phyloP scores from a whole-genome alignment of 2,329 filamentous ascomycete species.

The Venturia carpophila region DNA sequence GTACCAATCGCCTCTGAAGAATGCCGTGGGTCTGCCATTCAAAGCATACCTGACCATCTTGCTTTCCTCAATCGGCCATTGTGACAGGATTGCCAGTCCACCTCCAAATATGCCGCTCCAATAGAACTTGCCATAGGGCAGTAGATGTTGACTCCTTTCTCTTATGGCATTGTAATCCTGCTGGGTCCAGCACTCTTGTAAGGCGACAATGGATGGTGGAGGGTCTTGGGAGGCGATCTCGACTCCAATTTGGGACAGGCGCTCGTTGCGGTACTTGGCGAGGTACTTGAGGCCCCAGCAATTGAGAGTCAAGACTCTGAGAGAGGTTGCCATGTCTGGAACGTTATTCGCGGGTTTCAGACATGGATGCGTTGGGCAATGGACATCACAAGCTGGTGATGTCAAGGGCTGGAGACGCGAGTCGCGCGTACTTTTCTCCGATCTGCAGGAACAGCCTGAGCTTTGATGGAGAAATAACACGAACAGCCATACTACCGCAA shows the following conservation, averaged over 20 bases:
- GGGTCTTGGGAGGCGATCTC: slow-evolving; percentile 63
- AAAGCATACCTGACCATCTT: slow-evolving; percentile 82
- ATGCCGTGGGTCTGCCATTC: slow-evolving; percentile 86
- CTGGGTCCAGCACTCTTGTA: slow-evolving; percentile 92
- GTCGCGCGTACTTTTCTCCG: not conserved
- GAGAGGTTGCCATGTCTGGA: slow-evolving; percentile 24
- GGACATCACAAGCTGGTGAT: not conserved
- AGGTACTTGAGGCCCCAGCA: slow-evolving; percentile 95
- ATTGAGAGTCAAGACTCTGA: slow-evolving; percentile 83
- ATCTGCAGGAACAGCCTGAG: not conserved
- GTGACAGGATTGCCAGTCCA: slow-evolving; percentile 79
- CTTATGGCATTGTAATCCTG: slow-evolving; percentile 75
- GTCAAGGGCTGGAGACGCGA: slow-evolving; percentile 3
- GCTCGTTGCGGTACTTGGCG: slow-evolving; percentile 66
- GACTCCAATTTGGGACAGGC: slow-evolving; percentile 75
- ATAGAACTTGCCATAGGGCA: slow-evolving; percentile 93
- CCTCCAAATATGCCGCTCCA: slow-evolving; percentile 80
- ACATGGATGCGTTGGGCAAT: slow-evolving; percentile 3
- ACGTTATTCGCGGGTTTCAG: slow-evolving; percentile 5
- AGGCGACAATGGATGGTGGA: slow-evolving; percentile 73
- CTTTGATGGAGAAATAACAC: not conserved
- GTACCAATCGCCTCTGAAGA: slow-evolving; percentile 92
- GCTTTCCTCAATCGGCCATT: slow-evolving; percentile 88
- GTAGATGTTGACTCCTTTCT: slow-evolving; percentile 59
- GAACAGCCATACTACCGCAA: not conserved